Evolutionary conservation across 2,329 filamentous ascomycete genomes (phyloP), one percentile per base, ranked within the genome.

Genomic region (Fusarium vanettenii): DNA sequence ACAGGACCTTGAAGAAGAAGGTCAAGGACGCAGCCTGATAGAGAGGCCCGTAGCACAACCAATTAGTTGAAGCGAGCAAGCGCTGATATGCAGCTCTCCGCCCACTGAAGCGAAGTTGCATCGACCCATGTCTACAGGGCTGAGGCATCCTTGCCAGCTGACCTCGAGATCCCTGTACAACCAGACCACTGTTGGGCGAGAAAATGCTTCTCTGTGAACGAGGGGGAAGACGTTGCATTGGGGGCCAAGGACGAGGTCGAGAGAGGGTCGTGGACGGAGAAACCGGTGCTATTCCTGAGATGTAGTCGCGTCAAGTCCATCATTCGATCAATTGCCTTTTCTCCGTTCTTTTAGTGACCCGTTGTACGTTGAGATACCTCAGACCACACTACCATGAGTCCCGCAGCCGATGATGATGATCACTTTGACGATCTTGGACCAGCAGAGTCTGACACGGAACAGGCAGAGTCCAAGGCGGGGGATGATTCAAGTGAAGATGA

Each of bases 401-500:
- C 39, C 11, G 37, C 39, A 61, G 31, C 16, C 22, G 39, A 61
- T 14, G 39, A 61, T 3, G 59, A 48, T 22, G 39, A 27, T 18
- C 29, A 39, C 10, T 31, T 27, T 31, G n/a, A 35, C 16, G 39
- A 66, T 4, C 27, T 63, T 33, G 27, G 29, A n/a, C 39, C 59
- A 18, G 59, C 10, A 20, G 27, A 48, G 29, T 31, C n/a, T 9
- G 59, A 48, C 16, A 25, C 27, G 13, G 59, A 60, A 18, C 22
- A 43, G 13, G 33, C 16, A 31, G 35, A 35, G 3, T 56, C 59
- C 2, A 56, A 43, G 29, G 59, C 35, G 10, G 59, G 22, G 1
- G 57, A 57, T 18, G 56, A 25, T 8, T 69, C 64, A 25, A 69
- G 73, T 43, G 73, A 70, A 14, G 71, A 69, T 20, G 73, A 75